A percentile compares a stretch with the other conserved stretches of the same genome.
These are phyloP conservation scores for Termitomyces sp. DNA, from an alignment of 768 basidiomycete species.

Conservation along the genomic window DNA sequence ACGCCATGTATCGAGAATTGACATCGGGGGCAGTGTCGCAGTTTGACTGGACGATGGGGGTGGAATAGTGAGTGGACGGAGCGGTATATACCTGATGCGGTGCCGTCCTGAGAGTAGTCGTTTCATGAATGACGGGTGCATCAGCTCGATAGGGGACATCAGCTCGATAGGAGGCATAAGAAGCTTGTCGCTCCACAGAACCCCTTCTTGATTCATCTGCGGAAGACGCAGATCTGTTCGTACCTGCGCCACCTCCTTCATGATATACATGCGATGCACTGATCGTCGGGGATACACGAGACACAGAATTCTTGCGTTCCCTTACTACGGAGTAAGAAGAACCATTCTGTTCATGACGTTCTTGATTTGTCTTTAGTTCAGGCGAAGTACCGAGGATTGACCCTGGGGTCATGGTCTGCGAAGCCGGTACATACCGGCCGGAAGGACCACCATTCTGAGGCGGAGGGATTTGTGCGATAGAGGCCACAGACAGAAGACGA, in stretches of 20 bases:
- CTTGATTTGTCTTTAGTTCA: neutral
- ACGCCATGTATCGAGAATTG: neutral
- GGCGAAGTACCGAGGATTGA: neutral
- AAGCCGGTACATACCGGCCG: conserved; percentile 16
- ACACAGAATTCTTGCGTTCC: conserved; percentile 10
- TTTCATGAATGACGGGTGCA: neutral
- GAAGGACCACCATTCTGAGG: conserved; percentile 9
- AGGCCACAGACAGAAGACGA: conserved; percentile 5
- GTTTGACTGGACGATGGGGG: neutral
- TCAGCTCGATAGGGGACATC: neutral
- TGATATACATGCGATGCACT: neutral
- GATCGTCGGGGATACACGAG: conserved; percentile 1
- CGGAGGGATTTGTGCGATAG: conserved; percentile 8
- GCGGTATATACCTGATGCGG: neutral
- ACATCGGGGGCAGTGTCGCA: neutral
- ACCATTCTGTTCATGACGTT: conserved; percentile 4
- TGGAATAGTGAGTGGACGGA: neutral
- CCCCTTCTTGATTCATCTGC: neutral
- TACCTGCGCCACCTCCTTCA: conserved; percentile 4
- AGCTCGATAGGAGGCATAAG: neutral
- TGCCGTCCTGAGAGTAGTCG: neutral
- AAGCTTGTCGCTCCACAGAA: neutral
- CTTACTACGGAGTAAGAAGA: conserved; percentile 1
- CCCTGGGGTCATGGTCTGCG: conserved; percentile 12
- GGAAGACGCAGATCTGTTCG: neutral